A percentile compares a stretch with the other conserved stretches of the same genome.
phyloP scores from a whole-genome alignment of 371 early-diverging fungal species.

The Rhizopus microsporus region DNA sequence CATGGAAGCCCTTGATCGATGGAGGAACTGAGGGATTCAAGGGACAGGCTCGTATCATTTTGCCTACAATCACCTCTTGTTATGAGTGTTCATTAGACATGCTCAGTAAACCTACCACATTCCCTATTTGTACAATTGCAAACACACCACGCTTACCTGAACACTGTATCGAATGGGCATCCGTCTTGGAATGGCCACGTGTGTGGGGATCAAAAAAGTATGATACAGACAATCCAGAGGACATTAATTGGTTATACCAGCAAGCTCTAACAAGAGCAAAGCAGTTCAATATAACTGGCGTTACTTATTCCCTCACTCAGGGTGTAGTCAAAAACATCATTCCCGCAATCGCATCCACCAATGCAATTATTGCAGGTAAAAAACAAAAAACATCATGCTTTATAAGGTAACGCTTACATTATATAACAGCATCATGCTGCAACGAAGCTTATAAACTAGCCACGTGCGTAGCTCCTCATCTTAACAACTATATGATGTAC shows the following conservation, averaged over 20 bases:
- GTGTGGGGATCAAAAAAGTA: slow-evolving; percentile 75
- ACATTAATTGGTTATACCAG: slow-evolving; percentile 87
- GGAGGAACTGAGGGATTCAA: slow-evolving; percentile 98
- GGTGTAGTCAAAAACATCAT: slow-evolving; percentile 98
- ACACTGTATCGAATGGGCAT: slow-evolving; percentile 99
- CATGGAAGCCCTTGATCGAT: slow-evolving; percentile 88
- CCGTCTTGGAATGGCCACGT: slow-evolving; percentile 89
- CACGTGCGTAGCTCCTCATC: slow-evolving; percentile 68
- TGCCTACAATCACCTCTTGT: slow-evolving; percentile 80
- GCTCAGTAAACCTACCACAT: slow-evolving; percentile 80
- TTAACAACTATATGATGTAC: slow-evolving; percentile 97
- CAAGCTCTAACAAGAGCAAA: slow-evolving; percentile 75
- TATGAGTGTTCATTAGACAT: slow-evolving; percentile 86
- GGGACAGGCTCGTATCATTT: slow-evolving; percentile 91
- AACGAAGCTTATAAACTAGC: slow-evolving; percentile 94
- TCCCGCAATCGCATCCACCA: slow-evolving; percentile 99
- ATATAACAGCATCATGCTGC: slow-evolving; percentile 78
- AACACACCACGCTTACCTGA: slow-evolving; percentile 94
- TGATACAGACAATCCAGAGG: slow-evolving; percentile 91
- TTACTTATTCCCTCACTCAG: slow-evolving; percentile 91
- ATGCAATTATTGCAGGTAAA: slow-evolving; percentile 95
- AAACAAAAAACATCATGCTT: too few relatives aligned
- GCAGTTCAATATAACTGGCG: slow-evolving; percentile 84
- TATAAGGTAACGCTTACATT: too few relatives aligned
- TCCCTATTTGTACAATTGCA: slow-evolving; percentile 99